Base-by-base conservation (phyloP, 2,329 filamentous ascomycete genomes). In the Aulographum hederae region DNA sequence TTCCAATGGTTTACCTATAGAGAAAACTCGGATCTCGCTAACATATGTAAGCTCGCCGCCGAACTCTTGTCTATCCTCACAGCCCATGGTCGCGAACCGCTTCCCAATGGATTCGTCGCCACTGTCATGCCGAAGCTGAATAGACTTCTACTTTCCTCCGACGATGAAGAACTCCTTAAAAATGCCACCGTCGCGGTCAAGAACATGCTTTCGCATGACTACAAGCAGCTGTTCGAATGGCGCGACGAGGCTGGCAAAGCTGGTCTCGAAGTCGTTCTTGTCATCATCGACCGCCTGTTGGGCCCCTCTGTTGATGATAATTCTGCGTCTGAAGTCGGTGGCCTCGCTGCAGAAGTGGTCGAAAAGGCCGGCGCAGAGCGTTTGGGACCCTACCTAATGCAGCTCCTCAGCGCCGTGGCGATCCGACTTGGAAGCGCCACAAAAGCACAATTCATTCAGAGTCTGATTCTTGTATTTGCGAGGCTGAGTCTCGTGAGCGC, bases 241-340 rank as follows among this genome's bases (percentile, higher is more conserved):
- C 73, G 75, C 21, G 81, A 93, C 46, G 62, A 67, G 15, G 70
- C 66, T 28, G 78, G 79, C 26, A 81, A 82, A 44, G 78, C 73
- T 23, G 86, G 86, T 12, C 66, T 94, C 8, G 85, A 95, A 52
- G 75, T 92, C 18, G 81, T 82, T 36, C 67, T 98, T 30, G 71
- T 82, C 40, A 89, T 98, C 43, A 82, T 98, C 39, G 89, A 94
- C 50, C 79, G 86, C 30, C 67, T 98, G 4, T 67, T 98, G 18
- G 76, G 79, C 3, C 77, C 80, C 1, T 57, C 67, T 2, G 76
- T 95, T n/a, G 79, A 91, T 45, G 89, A 98, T 46, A 82, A 86
- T 45, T 80, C 84, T 13, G 89, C 86, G 4, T 81, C 84, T n/a
- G 86, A 98, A 57, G 85, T 98, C 27, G 89, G 89, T 42, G 82